A percentile compares a stretch with the other conserved stretches of the same genome.
Conservation (phyloP, 495 filamentous ascomycete species). For the Delitschia confertaspora region DNA sequence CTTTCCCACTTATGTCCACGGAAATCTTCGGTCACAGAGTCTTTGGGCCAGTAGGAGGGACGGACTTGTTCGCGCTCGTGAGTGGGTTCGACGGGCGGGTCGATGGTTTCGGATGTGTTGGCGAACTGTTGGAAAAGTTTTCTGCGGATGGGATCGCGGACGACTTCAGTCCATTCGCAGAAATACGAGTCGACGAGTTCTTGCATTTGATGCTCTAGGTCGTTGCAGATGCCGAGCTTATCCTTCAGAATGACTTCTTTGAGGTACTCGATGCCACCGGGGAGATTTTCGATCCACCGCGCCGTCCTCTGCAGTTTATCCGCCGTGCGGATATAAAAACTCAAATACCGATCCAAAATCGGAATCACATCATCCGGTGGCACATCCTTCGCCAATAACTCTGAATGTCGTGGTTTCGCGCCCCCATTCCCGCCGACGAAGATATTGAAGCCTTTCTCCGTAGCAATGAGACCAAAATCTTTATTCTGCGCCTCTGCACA, state of each 20-base stretch:
- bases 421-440: constrained; percentile 92
- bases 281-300: constrained; percentile 81
- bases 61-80: constrained; percentile 65
- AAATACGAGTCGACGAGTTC: constrained; percentile 81
- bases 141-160: constrained; percentile 58
- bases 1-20: constrained; percentile 65
- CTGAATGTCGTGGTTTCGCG: constrained; percentile 74
- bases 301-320: constrained; percentile 93
- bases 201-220: constrained; percentile 85
- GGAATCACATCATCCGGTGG: constrained; percentile 76
- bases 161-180: constrained; percentile 89
- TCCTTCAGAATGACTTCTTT: constrained; percentile 79
- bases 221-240: constrained; percentile 76
- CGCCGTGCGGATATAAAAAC: constrained; percentile 94
- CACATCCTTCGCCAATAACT: constrained; percentile 87
- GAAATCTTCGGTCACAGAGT: constrained; percentile 64
- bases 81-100: constrained; percentile 63
- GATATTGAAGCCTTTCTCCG: constrained; percentile 92
- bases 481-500: constrained; percentile 96
- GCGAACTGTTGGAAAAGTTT: constrained; percentile 79
- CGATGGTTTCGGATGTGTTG: constrained; percentile 67
- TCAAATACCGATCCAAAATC: constrained; percentile 83
- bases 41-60: constrained; percentile 77
- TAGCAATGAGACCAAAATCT: constrained; percentile 91
- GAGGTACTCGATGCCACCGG: constrained; percentile 80